A percentile compares a stretch with the other conserved stretches of the same genome.
These are phyloP conservation scores for Calonectria montana DNA, from an alignment of 2,329 filamentous ascomycete genomes.

Conservation along the genomic window DNA sequence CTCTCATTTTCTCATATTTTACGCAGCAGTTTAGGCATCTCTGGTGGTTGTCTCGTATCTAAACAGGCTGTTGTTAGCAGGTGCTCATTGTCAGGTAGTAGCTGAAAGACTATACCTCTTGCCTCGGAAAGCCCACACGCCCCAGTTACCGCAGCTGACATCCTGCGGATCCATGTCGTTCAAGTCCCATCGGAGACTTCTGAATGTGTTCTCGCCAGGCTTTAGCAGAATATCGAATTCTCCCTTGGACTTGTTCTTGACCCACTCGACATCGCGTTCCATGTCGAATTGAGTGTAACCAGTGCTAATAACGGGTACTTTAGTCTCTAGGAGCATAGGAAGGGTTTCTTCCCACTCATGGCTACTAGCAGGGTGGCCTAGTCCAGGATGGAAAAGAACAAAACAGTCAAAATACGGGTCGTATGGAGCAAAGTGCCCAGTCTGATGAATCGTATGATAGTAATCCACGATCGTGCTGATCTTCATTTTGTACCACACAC, in stretches of 20 bases:
- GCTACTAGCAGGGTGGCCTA: conserved; percentile 92
- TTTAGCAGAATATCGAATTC: conserved; percentile 94
- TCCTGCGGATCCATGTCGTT: conserved; percentile 96
- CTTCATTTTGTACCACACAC: conserved; percentile 89
- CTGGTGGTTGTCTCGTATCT: conserved; percentile 74
- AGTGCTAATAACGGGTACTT: conserved; percentile 92
- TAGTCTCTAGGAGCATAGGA: conserved; percentile 91
- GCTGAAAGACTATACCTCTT: conserved; percentile 77
- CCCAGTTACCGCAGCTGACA: conserved; percentile 96
- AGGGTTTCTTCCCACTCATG: conserved; percentile 96
- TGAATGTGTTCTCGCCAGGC: conserved; percentile 93
- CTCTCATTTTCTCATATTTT: neutral
- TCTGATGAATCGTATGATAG: conserved; percentile 95
- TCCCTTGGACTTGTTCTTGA: conserved; percentile 84
- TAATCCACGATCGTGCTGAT: conserved; percentile 98
- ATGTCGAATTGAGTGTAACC: conserved; percentile 97
- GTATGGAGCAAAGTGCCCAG: conserved; percentile 90
- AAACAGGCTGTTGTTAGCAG: conserved; percentile 15
- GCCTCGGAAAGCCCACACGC: conserved; percentile 95
- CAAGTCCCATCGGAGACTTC: conserved; percentile 95
- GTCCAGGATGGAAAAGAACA: conserved; percentile 94
- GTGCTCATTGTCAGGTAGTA: neutral
- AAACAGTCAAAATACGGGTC: conserved; percentile 99
- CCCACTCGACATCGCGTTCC: conserved; percentile 91
- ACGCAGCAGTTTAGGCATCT: conserved; percentile 45